These are phyloP conservation scores for Beauveria bassiana DNA, from an alignment of 2,329 filamentous ascomycete species.

Conservation along the genomic window DNA sequence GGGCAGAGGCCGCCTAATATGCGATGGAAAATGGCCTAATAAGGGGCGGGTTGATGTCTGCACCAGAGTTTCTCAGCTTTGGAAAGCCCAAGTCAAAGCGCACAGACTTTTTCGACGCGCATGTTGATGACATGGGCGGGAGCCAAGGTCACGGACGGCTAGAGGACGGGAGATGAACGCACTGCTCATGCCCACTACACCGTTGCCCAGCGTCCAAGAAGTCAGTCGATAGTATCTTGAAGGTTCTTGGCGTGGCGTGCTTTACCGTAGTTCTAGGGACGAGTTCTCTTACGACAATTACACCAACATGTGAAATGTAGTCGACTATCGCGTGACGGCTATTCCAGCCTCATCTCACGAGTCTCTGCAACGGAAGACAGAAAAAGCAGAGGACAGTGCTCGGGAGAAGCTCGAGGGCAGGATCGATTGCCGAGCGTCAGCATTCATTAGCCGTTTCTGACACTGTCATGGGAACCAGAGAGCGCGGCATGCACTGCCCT, in stretches of 20 bases:
- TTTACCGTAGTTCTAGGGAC: not conserved
- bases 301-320: not conserved
- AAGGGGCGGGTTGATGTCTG: not conserved
- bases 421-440: not conserved
- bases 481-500: not conserved
- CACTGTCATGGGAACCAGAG: not conserved
- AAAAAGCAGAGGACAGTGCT: not conserved
- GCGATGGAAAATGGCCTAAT: not conserved
- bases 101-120: not conserved
- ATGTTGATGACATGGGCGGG: not conserved
- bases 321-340: conserved; percentile 1
- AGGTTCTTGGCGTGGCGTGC: not conserved
- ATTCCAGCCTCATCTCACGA: not conserved
- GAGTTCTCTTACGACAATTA: conserved; percentile 3
- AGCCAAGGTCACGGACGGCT: not conserved
- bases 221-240: not conserved
- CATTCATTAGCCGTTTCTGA: not conserved
- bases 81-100: not conserved
- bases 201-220: not conserved
- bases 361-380: not conserved
- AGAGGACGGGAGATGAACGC: conserved; percentile 1
- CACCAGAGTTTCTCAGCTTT: not conserved
- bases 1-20: not conserved
- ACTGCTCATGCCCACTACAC: not conserved
- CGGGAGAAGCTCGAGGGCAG: not conserved